Conservation (phyloP, 208 protist species). For the Tritrichomonas foetus region DNA sequence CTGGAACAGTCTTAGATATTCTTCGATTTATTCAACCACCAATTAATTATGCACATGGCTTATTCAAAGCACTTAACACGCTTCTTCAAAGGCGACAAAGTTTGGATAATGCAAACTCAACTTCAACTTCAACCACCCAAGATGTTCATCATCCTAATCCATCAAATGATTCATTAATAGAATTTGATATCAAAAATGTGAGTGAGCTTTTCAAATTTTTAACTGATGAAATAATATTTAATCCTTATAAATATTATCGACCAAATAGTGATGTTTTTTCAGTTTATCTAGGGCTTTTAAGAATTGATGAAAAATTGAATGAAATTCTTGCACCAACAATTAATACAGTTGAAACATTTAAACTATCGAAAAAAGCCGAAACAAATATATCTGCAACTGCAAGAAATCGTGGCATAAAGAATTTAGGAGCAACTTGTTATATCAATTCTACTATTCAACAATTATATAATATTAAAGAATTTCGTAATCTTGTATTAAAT, state of each 20-base stretch:
- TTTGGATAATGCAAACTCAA: background rate
- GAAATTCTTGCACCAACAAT: background rate
- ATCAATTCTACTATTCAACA: background rate
- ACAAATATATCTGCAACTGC: background rate
- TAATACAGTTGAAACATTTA: background rate
- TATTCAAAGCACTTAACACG: background rate
- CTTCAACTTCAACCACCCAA: too few relatives aligned
- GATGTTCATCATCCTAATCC: too few relatives aligned
- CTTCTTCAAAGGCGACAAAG: background rate
- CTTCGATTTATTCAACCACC: background rate
- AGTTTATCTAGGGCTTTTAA: background rate
- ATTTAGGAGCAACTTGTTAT: slow-evolving; percentile 6
- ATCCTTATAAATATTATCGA: background rate
- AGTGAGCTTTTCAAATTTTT: background rate
- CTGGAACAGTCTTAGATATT: background rate
- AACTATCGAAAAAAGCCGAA: background rate
- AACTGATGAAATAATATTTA: background rate
- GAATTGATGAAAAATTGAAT: background rate
- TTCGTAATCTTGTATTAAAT: background rate
- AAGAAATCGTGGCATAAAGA: background rate
- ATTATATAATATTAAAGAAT: background rate
- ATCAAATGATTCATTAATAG: too few relatives aligned
- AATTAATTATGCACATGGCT: background rate
- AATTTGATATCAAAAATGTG: too few relatives aligned
- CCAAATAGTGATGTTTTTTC: background rate